phyloP scores from a whole-genome alignment of 176 grass and related monocot genomes.

The Cenchrus americanus region DNA sequence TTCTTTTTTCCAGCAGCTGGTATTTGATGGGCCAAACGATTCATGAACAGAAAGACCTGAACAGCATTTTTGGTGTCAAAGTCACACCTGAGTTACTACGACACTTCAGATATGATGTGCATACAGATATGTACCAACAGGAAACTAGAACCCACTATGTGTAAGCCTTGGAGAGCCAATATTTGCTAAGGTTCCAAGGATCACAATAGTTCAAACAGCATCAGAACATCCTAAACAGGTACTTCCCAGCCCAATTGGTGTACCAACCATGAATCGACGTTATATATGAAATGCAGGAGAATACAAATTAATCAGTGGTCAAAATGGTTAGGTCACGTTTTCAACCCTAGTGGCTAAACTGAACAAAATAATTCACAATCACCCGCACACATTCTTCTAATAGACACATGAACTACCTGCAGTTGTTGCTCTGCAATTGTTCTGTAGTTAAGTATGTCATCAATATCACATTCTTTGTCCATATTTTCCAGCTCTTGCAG shows the following conservation, averaged over 20 bases:
- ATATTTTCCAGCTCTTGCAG: conserved; percentile 80
- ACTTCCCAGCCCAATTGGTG: not conserved
- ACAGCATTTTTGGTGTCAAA: not conserved
- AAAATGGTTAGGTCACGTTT: conserved; percentile 18
- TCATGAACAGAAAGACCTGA: conserved; percentile 9
- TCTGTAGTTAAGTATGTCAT: conserved; percentile 95
- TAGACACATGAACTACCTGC: conserved; percentile 60
- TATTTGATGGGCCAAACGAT: not conserved
- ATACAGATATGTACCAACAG: conserved; percentile 11
- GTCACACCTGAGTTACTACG: conserved; percentile 2
- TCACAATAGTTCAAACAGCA: conserved; percentile 23
- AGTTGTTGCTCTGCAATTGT: conserved; percentile 78
- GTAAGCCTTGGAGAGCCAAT: not conserved
- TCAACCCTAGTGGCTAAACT: conserved; percentile 19
- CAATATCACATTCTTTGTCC: conserved; percentile 94
- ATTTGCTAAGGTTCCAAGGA: not conserved
- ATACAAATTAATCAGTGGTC: conserved; percentile 19
- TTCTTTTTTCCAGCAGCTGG: not conserved
- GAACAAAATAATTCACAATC: conserved; percentile 28
- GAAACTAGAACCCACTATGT: not conserved
- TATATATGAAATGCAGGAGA: conserved; percentile 12
- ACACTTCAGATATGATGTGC: conserved; percentile 5
- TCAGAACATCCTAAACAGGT: conserved; percentile 19
- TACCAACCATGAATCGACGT: conserved; percentile 5
- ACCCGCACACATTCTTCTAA: conserved; percentile 21